Conservation (phyloP, 441 rosid genomes). For the Arabidopsis lyrata region DNA sequence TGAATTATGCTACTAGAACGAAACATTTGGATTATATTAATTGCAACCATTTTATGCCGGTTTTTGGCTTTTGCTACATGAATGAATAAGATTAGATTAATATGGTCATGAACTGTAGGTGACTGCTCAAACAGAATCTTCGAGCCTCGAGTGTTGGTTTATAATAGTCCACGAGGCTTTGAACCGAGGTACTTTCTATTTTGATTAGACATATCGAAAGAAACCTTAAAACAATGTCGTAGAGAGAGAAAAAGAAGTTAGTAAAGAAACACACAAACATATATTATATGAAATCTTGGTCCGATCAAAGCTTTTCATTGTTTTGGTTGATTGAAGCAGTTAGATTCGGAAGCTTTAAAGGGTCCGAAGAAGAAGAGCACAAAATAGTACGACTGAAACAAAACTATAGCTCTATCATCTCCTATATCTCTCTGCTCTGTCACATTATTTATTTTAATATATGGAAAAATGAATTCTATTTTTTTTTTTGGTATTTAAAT, state of each 20-base stretch:
- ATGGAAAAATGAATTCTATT: background rate
- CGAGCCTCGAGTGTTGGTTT: background rate
- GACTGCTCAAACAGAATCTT: conserved; percentile 37
- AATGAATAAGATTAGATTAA: conserved; percentile 1
- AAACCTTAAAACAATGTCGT: conserved; percentile 44
- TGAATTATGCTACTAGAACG: background rate
- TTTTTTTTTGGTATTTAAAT: background rate
- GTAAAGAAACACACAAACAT: conserved; percentile 38
- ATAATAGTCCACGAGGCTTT: conserved; percentile 33
- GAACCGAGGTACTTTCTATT: conserved; percentile 37
- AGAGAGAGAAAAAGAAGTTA: conserved; percentile 21
- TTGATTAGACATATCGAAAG: conserved; percentile 43
- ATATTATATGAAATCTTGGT: conserved; percentile 25
- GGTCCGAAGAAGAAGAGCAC: conserved; percentile 47
- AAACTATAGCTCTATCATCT: conserved; percentile 47
- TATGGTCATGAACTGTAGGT: conserved; percentile 12
- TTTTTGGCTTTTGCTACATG: conserved; percentile 1
- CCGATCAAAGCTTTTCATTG: conserved; percentile 23
- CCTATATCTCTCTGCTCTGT: conserved; percentile 39
- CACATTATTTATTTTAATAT: conserved; percentile 28
- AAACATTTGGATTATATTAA: background rate
- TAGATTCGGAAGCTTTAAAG: conserved; percentile 41
- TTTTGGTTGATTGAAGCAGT: conserved; percentile 44
- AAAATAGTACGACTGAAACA: conserved; percentile 45
- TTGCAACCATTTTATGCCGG: background rate